Base-by-base conservation (phyloP, 1,284 basidiomycete species). In the Sanguinoderma infundibulare region DNA sequence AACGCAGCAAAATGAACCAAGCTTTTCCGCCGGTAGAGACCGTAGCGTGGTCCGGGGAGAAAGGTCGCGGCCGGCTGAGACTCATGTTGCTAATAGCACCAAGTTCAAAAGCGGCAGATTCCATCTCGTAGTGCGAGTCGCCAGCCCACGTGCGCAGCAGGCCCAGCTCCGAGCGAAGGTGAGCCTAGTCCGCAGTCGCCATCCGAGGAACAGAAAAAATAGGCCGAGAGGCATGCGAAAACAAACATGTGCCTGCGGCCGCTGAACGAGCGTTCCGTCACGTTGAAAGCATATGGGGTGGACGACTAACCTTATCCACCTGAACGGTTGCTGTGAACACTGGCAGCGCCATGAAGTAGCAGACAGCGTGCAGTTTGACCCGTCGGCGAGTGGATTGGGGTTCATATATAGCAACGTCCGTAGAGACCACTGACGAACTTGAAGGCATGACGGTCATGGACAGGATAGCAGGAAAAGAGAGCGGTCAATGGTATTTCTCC, bases 1-100 rank as follows among this genome's bases (percentile, higher is more conserved):
- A 78, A 58, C 10, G 76, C 71, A 20, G 69, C 62, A 57, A 78
- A 76, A 52, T 78, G 75, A 6, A 72, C 24, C 73, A 61, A 63
- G 24, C 64, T 63, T 51, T 63, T 64, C 14, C 36, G 51, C 14
- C 22, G 24, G 3, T 40, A 26, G 5, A 26, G 10, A 39, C 22
- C 22, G 35, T 8, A 17, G 2, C 12, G 14, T 2, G 12, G 44
- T 76, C 35, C 14, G 7, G 22, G 24, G 32, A 51, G 10, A 30
- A 32, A 36, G 30, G 32, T 5, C 20, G 34, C 17, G 49, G 20
- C 14, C 1, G 20, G 17, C 9, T 12, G 20, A 24, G 40, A 12
- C 10, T 17, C 44, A 30, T 26, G 15, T 47, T 47, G 26, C 26
- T 5, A 15, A 47, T 30, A 14, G 7, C 26, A 6, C 44, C 14